Conservation (phyloP, 1,139 yeast genomes). For the Kurtzmaniella quercitrusa region DNA sequence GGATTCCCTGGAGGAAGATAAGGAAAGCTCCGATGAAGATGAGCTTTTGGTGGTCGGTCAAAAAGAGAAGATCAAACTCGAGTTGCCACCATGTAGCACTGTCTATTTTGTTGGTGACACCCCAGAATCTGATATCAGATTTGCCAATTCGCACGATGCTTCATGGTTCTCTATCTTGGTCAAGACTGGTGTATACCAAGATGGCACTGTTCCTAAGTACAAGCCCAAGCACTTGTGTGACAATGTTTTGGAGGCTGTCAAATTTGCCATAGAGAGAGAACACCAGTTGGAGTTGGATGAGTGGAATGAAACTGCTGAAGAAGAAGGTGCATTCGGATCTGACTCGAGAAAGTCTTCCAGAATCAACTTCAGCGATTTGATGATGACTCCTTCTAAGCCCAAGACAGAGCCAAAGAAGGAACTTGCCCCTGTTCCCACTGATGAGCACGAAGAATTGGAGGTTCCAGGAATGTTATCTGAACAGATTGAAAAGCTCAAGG, state of each 20-base stretch:
- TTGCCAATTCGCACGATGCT: slow-evolving; percentile 80
- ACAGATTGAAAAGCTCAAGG: slow-evolving; percentile 36
- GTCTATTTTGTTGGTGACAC: slow-evolving; percentile 90
- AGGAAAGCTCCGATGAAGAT: slow-evolving; percentile 26
- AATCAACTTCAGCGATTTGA: slow-evolving; percentile 44
- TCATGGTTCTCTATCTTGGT: slow-evolving; percentile 84
- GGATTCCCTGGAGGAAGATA: slow-evolving; percentile 30
- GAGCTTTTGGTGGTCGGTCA: slow-evolving; percentile 27
- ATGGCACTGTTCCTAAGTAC: slow-evolving; percentile 72
- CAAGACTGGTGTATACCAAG: slow-evolving; percentile 83
- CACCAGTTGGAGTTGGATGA: slow-evolving; percentile 65
- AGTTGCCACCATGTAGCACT: slow-evolving; percentile 77
- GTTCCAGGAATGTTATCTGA: slow-evolving; percentile 39
- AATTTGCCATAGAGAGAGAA: slow-evolving; percentile 78
- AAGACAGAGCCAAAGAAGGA: slow-evolving; percentile 13
- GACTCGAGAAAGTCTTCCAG: slow-evolving; percentile 23
- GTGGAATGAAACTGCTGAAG: slow-evolving; percentile 56
- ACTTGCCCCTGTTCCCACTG: slow-evolving; percentile 6
- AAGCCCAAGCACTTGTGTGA: slow-evolving; percentile 70
- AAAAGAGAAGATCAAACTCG: slow-evolving; percentile 42
- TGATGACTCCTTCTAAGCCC: slow-evolving; percentile 45
- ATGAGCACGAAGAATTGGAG: slow-evolving; percentile 39
- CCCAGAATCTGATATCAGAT: slow-evolving; percentile 86
- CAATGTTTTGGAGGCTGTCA: slow-evolving; percentile 75
- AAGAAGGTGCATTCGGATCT: slow-evolving; percentile 20